These are phyloP conservation scores for Trichoderma koningii DNA, from an alignment of 2,329 filamentous ascomycete genomes.

Conservation along the genomic window DNA sequence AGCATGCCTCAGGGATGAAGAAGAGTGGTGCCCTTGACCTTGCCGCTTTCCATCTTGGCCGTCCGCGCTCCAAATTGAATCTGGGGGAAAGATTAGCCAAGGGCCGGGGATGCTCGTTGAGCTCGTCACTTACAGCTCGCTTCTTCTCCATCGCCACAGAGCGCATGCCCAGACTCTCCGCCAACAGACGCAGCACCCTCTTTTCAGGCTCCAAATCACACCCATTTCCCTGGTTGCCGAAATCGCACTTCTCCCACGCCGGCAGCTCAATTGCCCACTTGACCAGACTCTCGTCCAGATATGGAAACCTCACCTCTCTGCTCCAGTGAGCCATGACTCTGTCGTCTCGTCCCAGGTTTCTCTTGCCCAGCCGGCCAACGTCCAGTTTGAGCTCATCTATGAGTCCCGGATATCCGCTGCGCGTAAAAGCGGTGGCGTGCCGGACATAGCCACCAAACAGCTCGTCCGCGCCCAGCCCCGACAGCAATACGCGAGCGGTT, in stretches of 20 bases:
- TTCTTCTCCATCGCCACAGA: constrained; percentile 85
- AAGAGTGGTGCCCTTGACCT: constrained; percentile 67
- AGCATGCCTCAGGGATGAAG: constrained; percentile 46
- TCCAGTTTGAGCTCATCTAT: constrained; percentile 83
- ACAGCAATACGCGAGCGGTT: constrained; percentile 79
- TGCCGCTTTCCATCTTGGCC: constrained; percentile 76
- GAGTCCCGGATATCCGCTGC: constrained; percentile 69
- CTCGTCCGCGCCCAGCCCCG: constrained; percentile 92
- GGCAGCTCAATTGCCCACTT: constrained; percentile 73
- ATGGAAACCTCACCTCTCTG: constrained; percentile 87
- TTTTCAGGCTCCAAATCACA: constrained; percentile 72
- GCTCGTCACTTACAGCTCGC: constrained; percentile 30
- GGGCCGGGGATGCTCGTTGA: neutral
- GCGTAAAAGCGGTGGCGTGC: constrained; percentile 74
- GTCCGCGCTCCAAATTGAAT: constrained; percentile 83
- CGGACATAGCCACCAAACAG: constrained; percentile 91
- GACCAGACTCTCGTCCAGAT: constrained; percentile 84
- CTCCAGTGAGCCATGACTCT: constrained; percentile 87
- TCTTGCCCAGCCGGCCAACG: constrained; percentile 79
- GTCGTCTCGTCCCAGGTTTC: constrained; percentile 95
- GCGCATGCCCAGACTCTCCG: constrained; percentile 70
- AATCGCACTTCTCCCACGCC: constrained; percentile 86
- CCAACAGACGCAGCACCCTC: constrained; percentile 74
- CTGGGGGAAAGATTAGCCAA: constrained; percentile 40
- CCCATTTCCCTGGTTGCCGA: constrained; percentile 54